A percentile compares a stretch with the other conserved stretches of the same genome.
These are phyloP conservation scores for Parastagonospora nodorum DNA, from an alignment of 2,329 filamentous ascomycete genomes.

Conservation along the genomic window DNA sequence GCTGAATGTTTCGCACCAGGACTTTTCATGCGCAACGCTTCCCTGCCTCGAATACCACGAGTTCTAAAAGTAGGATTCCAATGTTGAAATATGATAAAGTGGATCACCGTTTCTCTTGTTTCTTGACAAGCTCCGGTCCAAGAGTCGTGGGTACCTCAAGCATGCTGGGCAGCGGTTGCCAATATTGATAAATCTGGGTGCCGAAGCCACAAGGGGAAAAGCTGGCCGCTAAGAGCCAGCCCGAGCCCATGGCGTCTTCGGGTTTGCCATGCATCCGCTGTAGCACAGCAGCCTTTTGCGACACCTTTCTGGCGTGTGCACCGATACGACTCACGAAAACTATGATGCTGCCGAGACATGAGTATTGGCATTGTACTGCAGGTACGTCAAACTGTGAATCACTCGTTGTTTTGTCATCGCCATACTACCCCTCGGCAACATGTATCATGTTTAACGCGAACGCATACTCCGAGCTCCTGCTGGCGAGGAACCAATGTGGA, in stretches of 20 bases:
- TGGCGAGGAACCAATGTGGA: not conserved
- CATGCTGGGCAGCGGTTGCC: slow-evolving; percentile 15
- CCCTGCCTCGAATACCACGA: not conserved
- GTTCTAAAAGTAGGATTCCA: not conserved
- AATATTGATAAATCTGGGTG: slow-evolving; percentile 8
- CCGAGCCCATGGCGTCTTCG: slow-evolving; percentile 11
- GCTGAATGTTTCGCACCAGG: not conserved
- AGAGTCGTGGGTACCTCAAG: slow-evolving; percentile 5
- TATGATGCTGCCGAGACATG: slow-evolving; percentile 5
- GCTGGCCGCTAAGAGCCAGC: slow-evolving; percentile 2
- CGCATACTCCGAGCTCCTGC: slow-evolving; percentile 2
- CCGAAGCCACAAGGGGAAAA: not conserved
- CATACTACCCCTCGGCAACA: not conserved
- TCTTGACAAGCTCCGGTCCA: slow-evolving; percentile 13
- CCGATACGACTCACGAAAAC: not conserved
- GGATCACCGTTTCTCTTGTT: slow-evolving; percentile 1
- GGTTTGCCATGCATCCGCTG: slow-evolving; percentile 14
- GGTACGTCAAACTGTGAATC: slow-evolving; percentile 15
- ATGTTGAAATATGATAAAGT: not conserved
- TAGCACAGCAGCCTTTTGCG: slow-evolving; percentile 10
- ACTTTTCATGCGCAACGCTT: not conserved
- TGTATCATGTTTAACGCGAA: slow-evolving; percentile 1
- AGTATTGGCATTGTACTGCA: not conserved
- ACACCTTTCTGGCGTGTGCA: not conserved
- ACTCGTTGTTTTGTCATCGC: slow-evolving; percentile 18